Percentiles rank a stretch among this genome's conserved stretches.
phyloP scores from a whole-genome alignment of 2,329 filamentous ascomycete species.

The Stemphylium vesicarium region DNA sequence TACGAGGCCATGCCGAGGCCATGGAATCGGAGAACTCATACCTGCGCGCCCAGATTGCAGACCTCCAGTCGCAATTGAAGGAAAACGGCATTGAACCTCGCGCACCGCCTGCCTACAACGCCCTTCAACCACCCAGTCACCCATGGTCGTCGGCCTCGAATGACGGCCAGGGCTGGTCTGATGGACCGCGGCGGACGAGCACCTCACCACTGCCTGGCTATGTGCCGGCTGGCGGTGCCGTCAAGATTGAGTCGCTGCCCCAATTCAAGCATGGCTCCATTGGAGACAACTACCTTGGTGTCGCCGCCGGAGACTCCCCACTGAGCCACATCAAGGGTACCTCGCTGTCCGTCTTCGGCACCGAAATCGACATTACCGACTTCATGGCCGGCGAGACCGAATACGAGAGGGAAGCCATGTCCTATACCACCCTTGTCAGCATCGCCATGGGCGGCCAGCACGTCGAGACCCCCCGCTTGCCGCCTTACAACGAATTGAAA shows the following conservation, averaged over 20 bases:
- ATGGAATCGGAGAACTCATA: conserved; percentile 75
- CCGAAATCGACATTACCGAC: conserved; percentile 77
- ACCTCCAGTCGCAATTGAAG: conserved; percentile 70
- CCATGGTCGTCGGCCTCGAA: conserved; percentile 25
- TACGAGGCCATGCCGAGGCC: conserved; percentile 77
- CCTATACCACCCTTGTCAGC: conserved; percentile 72
- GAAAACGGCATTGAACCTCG: conserved; percentile 67
- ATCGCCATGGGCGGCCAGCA: conserved; percentile 65
- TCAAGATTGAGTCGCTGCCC: conserved; percentile 45
- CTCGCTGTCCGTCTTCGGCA: conserved; percentile 77
- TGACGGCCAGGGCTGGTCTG: conserved; percentile 32
- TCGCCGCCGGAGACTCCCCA: conserved; percentile 66
- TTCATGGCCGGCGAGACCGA: conserved; percentile 72
- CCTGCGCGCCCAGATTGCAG: conserved; percentile 69
- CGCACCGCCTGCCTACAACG: conserved; percentile 50
- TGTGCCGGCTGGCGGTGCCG: conserved; percentile 24
- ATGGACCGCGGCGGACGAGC: conserved; percentile 30
- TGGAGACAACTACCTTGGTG: conserved; percentile 71
- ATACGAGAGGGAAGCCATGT: conserved; percentile 64
- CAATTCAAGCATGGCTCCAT: conserved; percentile 56
- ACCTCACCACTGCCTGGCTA: conserved; percentile 36
- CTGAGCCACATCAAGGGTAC: conserved; percentile 78
- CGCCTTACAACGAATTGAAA: conserved; percentile 67
- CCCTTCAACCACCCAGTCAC: conserved; percentile 20
- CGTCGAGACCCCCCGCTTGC: conserved; percentile 64